A percentile compares a stretch with the other conserved stretches of the same genome.
These are phyloP conservation scores for Fraxinus anomala DNA, from an alignment of 257 asterid species.

Conservation along the genomic window DNA sequence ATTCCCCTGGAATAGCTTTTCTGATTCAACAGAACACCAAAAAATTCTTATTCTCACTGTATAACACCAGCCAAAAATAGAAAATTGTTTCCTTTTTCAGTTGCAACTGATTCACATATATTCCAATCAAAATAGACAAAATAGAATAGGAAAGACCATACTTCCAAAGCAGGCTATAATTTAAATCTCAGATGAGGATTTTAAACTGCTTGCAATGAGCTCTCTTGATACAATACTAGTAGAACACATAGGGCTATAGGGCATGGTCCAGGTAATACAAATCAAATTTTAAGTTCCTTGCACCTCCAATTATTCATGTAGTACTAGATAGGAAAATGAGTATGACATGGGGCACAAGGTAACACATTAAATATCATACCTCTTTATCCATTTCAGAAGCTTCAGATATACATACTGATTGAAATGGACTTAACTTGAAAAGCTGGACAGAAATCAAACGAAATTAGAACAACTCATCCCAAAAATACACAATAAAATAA, in stretches of 20 bases:
- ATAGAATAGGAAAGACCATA: background rate
- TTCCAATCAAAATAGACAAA: background rate
- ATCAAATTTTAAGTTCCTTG: background rate
- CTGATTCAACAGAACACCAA: constrained; percentile 59
- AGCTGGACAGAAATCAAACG: constrained; percentile 53
- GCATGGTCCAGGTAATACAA: background rate
- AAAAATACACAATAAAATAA: background rate
- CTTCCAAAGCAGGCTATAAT: constrained; percentile 3
- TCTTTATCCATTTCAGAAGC: constrained; percentile 64
- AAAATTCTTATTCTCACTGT: constrained; percentile 25
- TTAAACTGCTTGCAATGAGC: background rate
- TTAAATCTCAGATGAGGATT: constrained; percentile 15
- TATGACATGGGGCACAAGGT: background rate
- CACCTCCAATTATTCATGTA: background rate
- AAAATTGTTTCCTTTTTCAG: background rate
- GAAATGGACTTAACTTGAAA: constrained; percentile 70
- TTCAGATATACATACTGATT: constrained; percentile 70
- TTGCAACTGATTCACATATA: background rate
- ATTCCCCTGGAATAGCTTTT: constrained; percentile 82
- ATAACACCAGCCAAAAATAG: constrained; percentile 21
- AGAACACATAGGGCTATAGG: background rate
- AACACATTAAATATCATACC: constrained; percentile 46
- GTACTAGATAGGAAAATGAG: constrained; percentile 6
- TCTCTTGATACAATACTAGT: background rate
- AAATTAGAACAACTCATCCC: constrained; percentile 24